Conservation (phyloP, 306 rosid genomes). For the peach (Prunus persica) region Prunus_persica_NCBIv2 NC_034011.1:25624501-25625000, state of each 20-base stretch:
- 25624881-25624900: background rate
- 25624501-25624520: conserved; percentile 49
- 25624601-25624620: conserved; percentile 82
- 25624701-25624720: background rate
- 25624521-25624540: conserved; percentile 49
- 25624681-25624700: background rate
- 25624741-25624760: background rate
- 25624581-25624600: conserved; percentile 74
- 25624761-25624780: background rate
- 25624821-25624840: background rate
- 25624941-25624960: background rate
- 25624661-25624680: background rate
- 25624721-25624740: background rate
- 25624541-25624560: conserved; percentile 63
- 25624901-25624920: background rate
- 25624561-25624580: conserved; percentile 77
- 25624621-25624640: conserved; percentile 67
- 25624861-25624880: background rate
- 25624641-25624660: conserved; percentile 91
- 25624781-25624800: background rate
- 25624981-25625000: background rate
- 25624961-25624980: background rate
- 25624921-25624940: background rate
- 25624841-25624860: background rate
- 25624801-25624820: background rate